Evolutionary conservation across 768 basidiomycete species (phyloP).

Genomic region (Phylloporus sp.): DNA sequence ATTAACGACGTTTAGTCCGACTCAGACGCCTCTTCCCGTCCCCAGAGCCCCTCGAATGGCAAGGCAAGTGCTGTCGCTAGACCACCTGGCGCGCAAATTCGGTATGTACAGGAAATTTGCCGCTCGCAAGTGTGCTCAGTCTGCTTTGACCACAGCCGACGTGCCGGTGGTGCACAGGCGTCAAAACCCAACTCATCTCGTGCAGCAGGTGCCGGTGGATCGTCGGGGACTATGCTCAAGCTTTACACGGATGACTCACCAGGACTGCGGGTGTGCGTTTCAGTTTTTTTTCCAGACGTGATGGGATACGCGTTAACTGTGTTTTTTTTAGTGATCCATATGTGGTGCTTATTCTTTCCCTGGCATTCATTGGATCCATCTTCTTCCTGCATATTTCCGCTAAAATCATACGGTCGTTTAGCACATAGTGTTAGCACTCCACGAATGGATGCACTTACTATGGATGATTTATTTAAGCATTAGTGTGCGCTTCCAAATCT

Average conservation of each 20-base stretch:
- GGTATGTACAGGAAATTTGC: slow-evolving; percentile 44
- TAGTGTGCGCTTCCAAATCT: background rate
- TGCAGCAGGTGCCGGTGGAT: slow-evolving; percentile 93
- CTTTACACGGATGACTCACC: slow-evolving; percentile 98
- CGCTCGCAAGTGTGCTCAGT: background rate
- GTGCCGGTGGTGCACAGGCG: slow-evolving; percentile 63
- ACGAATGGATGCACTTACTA: background rate
- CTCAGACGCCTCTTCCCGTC: slow-evolving; percentile 60
- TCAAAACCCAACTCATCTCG: slow-evolving; percentile 82
- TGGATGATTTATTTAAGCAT: background rate
- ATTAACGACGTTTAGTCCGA: slow-evolving; percentile 55
- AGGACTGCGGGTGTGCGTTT: slow-evolving; percentile 90
- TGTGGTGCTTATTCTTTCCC: slow-evolving; percentile 91
- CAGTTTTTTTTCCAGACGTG: background rate
- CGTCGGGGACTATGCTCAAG: slow-evolving; percentile 97
- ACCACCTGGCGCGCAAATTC: slow-evolving; percentile 78
- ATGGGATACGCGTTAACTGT: slow-evolving; percentile 3
- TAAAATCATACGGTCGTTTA: slow-evolving; percentile 87
- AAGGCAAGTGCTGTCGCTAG: slow-evolving; percentile 53
- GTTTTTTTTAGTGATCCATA: slow-evolving; percentile 73
- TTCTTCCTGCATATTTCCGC: slow-evolving; percentile 99
- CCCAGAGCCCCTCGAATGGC: slow-evolving; percentile 38
- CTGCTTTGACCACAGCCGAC: slow-evolving; percentile 46
- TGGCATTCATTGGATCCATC: slow-evolving; percentile 96
- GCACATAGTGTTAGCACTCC: slow-evolving; percentile 48